These are phyloP conservation scores for Diplocarpon mali DNA, from an alignment of 2,329 filamentous ascomycete species.

Conservation along the genomic window DNA sequence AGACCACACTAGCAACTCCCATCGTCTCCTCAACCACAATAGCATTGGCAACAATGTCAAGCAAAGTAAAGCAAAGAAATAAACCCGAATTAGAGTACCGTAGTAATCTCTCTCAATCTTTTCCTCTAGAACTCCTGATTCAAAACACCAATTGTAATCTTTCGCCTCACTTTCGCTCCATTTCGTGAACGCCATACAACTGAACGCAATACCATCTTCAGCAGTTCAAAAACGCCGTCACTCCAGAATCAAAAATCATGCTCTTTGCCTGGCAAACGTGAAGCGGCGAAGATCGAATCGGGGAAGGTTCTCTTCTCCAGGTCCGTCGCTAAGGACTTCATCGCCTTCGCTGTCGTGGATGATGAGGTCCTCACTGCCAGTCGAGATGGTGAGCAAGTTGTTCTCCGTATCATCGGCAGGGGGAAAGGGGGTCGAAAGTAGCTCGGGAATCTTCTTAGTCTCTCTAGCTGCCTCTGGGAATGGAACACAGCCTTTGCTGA, in stretches of 20 bases:
- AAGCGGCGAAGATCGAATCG: constrained; percentile 13
- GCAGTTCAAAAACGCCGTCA: too few relatives aligned
- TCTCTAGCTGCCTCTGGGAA: constrained; percentile 20
- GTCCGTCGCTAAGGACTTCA: constrained; percentile 24
- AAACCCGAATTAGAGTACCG: background rate
- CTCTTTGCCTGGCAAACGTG: constrained; percentile 5
- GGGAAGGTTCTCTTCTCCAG: constrained; percentile 11
- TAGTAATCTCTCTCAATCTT: background rate
- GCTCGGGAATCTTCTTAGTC: constrained; percentile 16
- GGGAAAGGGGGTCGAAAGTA: constrained; percentile 30
- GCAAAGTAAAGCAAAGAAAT: background rate
- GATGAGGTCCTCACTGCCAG: constrained; percentile 41
- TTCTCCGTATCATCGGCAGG: constrained; percentile 18
- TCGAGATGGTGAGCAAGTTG: constrained; percentile 13
- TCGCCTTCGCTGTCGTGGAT: constrained; percentile 37
- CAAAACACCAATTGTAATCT: background rate
- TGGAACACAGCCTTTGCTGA: constrained; percentile 14
- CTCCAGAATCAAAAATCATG: too few relatives aligned
- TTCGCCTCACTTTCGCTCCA: background rate
- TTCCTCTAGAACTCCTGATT: background rate
- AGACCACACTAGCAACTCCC: background rate
- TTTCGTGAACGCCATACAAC: background rate
- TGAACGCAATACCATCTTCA: background rate
- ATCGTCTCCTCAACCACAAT: background rate
- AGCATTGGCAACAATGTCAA: background rate